phyloP scores from a whole-genome alignment of 345 rosid species.

The Populus euphratica region DNA sequence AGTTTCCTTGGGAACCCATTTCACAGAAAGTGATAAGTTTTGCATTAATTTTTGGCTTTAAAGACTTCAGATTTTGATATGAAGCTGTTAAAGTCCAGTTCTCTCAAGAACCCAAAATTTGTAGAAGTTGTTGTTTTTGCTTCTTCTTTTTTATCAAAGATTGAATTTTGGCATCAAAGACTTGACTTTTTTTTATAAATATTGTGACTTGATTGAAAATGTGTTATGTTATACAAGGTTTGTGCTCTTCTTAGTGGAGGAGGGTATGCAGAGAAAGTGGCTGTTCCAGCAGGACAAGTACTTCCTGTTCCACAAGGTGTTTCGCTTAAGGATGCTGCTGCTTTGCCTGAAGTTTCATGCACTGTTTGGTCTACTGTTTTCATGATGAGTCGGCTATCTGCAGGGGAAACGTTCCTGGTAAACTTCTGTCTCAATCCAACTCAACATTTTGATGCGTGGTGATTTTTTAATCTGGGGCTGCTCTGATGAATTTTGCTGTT shows the following conservation, averaged over 20 bases:
- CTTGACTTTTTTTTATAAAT: not conserved
- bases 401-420: slow-evolving; percentile 77
- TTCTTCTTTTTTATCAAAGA: not conserved
- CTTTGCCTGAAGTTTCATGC: slow-evolving; percentile 84
- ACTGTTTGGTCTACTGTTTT: slow-evolving; percentile 90
- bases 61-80: not conserved
- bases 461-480: not conserved
- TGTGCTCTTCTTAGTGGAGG: slow-evolving; percentile 93
- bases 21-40: not conserved
- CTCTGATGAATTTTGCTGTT: not conserved
- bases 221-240: slow-evolving; percentile 35
- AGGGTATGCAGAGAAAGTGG: slow-evolving; percentile 82
- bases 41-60: not conserved
- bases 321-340: slow-evolving; percentile 59
- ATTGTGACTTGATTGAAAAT: no score
- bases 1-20: not conserved
- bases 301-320: slow-evolving; percentile 59
- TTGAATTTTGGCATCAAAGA: not conserved
- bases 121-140: not conserved
- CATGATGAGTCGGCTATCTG: slow-evolving; percentile 60
- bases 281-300: slow-evolving; percentile 65
- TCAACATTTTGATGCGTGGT: not conserved
- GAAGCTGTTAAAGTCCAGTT: not conserved
- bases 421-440: not conserved
- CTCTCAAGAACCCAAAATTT: not conserved